Percentiles rank a stretch among this genome's conserved stretches.
phyloP scores from a whole-genome alignment of 129 eudicot species.

The Centrapalus pauciflorus region DNA sequence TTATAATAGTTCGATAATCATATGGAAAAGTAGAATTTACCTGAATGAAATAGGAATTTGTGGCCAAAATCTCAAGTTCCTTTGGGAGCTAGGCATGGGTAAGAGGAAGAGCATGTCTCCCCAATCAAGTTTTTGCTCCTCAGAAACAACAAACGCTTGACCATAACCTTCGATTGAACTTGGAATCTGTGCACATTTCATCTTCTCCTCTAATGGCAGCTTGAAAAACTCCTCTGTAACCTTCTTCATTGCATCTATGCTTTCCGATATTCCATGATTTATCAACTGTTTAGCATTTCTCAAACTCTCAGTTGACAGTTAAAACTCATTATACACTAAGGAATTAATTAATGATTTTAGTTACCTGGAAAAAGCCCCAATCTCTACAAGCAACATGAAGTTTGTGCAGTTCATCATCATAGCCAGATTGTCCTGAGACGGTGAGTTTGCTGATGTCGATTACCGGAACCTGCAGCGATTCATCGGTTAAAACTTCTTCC shows the following conservation, averaged over 20 bases:
- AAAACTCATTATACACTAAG: background rate
- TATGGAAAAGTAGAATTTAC: slow-evolving; percentile 7
- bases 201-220: slow-evolving; percentile 52
- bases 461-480: slow-evolving; percentile 47
- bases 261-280: slow-evolving; percentile 38
- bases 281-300: slow-evolving; percentile 32
- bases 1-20: background rate
- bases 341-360: background rate
- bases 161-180: slow-evolving; percentile 47
- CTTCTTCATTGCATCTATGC: slow-evolving; percentile 43
- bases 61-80: slow-evolving; percentile 46
- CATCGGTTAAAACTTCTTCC: slow-evolving; percentile 25
- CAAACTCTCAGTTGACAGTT: background rate
- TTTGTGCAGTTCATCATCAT: slow-evolving; percentile 33
- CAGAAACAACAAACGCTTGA: slow-evolving; percentile 48
- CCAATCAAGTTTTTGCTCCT: slow-evolving; percentile 61
- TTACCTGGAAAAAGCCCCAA: slow-evolving; percentile 69
- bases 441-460: slow-evolving; percentile 38
- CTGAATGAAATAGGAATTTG: slow-evolving; percentile 37
- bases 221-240: slow-evolving; percentile 41
- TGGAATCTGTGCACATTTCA: slow-evolving; percentile 35
- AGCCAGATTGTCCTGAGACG: background rate
- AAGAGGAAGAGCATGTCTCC: slow-evolving; percentile 41
- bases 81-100: slow-evolving; percentile 27
- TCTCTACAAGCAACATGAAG: slow-evolving; percentile 51